A percentile compares a stretch with the other conserved stretches of the same genome.
Evolutionary conservation across 2,329 filamentous ascomycete genomes (phyloP).

Genomic region (Pseudogymnoascus verrucosus): DNA sequence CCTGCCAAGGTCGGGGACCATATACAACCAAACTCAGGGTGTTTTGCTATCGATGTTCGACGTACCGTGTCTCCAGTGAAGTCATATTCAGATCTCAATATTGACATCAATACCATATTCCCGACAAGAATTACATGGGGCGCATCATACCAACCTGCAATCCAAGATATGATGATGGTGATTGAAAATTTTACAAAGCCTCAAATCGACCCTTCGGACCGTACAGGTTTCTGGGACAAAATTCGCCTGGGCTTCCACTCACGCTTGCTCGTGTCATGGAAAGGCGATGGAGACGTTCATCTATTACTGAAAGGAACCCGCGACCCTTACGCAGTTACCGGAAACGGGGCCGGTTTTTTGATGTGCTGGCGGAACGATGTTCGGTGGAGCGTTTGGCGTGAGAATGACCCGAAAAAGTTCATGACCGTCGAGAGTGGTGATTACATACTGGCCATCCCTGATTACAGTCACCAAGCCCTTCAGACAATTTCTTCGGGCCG

Average conservation of each 20-base stretch:
- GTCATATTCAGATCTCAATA: conserved; percentile 83
- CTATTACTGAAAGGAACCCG: conserved; percentile 83
- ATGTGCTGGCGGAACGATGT: conserved; percentile 99
- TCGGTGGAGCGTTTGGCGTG: conserved; percentile 72
- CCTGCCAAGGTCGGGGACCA: conserved; percentile 56
- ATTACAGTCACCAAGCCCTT: conserved; percentile 82
- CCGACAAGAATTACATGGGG: conserved; percentile 96
- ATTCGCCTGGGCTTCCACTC: conserved; percentile 92
- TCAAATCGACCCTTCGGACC: conserved; percentile 84
- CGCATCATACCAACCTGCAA: conserved; percentile 92
- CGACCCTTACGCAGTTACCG: conserved; percentile 88
- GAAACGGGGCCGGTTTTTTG: conserved; percentile 86
- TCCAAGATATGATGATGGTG: conserved; percentile 99
- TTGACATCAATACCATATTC: conserved; percentile 88
- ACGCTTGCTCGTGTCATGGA: conserved; percentile 81
- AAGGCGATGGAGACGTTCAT: conserved; percentile 91
- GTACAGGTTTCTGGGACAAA: conserved; percentile 98
- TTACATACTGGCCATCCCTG: conserved; percentile 88
- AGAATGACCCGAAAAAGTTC: conserved; percentile 83
- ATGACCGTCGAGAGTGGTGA: conserved; percentile 95
- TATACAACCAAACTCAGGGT: conserved; percentile 45
- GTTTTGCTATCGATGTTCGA: conserved; percentile 78
- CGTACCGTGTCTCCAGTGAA: conserved; percentile 93
- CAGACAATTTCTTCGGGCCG: conserved; percentile 32
- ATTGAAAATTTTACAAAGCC: conserved; percentile 97